These are phyloP conservation scores for Picochlorum sp. DNA, from an alignment of 139 green algal species.

Conservation along the genomic window DNA sequence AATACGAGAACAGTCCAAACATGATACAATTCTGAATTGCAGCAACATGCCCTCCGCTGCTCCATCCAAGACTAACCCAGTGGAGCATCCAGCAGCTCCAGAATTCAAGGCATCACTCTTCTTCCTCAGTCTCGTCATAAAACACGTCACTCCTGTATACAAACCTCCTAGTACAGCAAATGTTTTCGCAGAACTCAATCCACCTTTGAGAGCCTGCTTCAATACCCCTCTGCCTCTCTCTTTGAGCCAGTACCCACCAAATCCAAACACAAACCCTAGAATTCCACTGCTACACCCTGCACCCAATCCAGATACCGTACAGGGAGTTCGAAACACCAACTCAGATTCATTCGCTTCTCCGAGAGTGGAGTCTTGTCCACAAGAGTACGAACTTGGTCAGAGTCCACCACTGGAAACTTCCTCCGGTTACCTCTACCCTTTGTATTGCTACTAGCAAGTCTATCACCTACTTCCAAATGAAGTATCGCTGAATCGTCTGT, in stretches of 20 bases:
- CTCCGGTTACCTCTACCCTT: too few relatives aligned
- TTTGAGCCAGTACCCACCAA: constrained; percentile 32
- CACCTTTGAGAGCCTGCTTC: constrained; percentile 26
- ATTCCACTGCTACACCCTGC: constrained; percentile 31
- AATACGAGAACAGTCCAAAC: constrained; percentile 34
- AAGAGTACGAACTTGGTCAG: too few relatives aligned
- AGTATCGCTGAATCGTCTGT: too few relatives aligned
- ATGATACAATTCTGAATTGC: constrained; percentile 31
- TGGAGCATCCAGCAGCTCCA: constrained; percentile 44
- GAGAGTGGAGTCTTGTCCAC: too few relatives aligned
- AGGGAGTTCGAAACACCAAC: constrained; percentile 26
- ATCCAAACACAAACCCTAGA: constrained; percentile 54
- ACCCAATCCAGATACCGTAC: constrained; percentile 31
- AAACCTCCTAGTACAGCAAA: constrained; percentile 53
- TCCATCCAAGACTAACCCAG: constrained; percentile 47
- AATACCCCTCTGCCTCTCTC: constrained; percentile 21
- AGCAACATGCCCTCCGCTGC: constrained; percentile 11
- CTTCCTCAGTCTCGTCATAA: constrained; percentile 44
- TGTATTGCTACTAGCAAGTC: too few relatives aligned
- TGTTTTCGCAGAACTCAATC: constrained; percentile 36
- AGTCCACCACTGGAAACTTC: too few relatives aligned
- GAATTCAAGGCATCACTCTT: constrained; percentile 55
- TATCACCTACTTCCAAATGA: too few relatives aligned
- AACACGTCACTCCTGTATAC: constrained; percentile 54
- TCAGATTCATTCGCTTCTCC: not conserved